Evolutionary conservation across 257 asterid species (phyloP), one percentile per base, ranked within the genome.

Genomic region (Dorcoceras hygrometricum): DNA sequence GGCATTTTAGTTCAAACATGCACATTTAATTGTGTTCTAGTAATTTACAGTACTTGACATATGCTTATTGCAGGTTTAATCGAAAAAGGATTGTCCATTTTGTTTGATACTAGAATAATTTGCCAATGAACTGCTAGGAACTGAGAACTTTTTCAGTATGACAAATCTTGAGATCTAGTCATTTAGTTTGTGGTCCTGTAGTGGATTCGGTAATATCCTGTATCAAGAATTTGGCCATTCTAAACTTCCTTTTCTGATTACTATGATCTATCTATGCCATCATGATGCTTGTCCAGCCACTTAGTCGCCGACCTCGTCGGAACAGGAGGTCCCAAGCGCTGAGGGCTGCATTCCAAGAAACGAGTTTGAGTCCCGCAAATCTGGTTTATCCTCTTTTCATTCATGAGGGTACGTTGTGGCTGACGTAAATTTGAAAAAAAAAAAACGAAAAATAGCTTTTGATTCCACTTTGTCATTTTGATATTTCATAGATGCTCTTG

Each of bases 321-420:
- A 93, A 93, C 73, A 97, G 99, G 69, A 83, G 75, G 67, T 76
- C 96, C 20, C 84, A 92, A 1, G 86, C 77, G 6, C 27, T 85
- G 68, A 85, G 99, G 76, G 83, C 95, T 63, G 96, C 99, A 65
- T 85, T 93, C 71, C 96, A 93, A 65, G 99, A 93, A 78, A 90
- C 99, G 46, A 85, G 74, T 61, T 72, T 90, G 70, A 88, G 90
- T 78, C 97, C 97, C 39, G 90, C 96, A 23, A 93, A 90, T 81
- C 84, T 93, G 62, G 99, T 93, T 61, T 93, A 93, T 83, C 99
- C 97, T 58, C 95, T 93, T 69, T 93, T 93, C 79, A 85, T 93
- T 77, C 99, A 93, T 66, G 97, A 93, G 80, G 97, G 99, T 90
- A 72, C 70, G 76, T 63, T 34, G 25, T 9, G 57, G 19, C 26